These are phyloP conservation scores for Parascedosporium putredinis DNA, from an alignment of 2,329 filamentous ascomycete species.

Conservation along the genomic window DNA sequence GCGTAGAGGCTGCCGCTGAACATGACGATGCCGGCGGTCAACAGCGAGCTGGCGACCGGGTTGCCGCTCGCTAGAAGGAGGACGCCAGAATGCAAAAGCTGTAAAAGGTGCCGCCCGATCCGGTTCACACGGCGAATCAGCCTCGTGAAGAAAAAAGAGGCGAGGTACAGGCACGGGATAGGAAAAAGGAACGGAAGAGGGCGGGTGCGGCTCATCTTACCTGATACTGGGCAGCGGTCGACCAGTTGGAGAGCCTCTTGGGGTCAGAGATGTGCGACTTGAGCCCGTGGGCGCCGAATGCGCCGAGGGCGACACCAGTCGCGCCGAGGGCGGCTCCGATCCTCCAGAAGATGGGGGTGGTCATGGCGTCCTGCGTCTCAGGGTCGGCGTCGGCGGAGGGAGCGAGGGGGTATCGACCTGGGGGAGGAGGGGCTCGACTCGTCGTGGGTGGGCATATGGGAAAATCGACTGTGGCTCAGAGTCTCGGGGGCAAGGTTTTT, in stretches of 20 bases:
- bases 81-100: constrained; percentile 54
- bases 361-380: constrained; percentile 9
- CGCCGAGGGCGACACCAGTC: constrained; percentile 48
- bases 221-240: constrained; percentile 58
- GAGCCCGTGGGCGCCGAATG: constrained; percentile 58
- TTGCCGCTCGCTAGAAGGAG: constrained; percentile 45
- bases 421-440: not conserved
- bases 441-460: constrained; percentile 1
- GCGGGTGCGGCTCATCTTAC: no score
- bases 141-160: not conserved
- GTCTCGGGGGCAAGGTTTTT: no score
- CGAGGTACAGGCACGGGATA: not conserved
- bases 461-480: no score
- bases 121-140: no score
- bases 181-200: no score
- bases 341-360: constrained; percentile 40
- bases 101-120: no score
- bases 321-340: constrained; percentile 54
- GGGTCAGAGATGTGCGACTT: constrained; percentile 47
- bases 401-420: not conserved
- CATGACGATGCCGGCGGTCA: constrained; percentile 55
- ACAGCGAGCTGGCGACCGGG: constrained; percentile 45
- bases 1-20: constrained; percentile 58
- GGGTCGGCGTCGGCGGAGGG: not conserved
- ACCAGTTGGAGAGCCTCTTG: constrained; percentile 46